Evolutionary conservation across 2,329 filamentous ascomycete species (phyloP), one percentile per base, ranked within the genome.

Genomic region (Fusarium nygamai): DNA sequence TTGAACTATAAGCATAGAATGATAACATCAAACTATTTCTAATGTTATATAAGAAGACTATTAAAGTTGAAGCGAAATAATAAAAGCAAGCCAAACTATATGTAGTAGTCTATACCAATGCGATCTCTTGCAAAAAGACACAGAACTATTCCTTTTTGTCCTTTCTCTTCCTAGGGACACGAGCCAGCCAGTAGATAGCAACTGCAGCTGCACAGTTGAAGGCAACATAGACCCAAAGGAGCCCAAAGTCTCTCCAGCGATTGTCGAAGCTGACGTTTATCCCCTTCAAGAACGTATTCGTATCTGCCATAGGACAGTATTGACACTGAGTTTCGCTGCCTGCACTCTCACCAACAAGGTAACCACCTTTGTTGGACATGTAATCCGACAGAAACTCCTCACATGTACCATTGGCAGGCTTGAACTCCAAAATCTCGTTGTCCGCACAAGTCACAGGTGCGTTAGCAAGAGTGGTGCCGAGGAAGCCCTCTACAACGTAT

Each of bases 401-500:
- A 2, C 66, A 69, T 0, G 66, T 64, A 5, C 66, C 66, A 4
- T 69, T 69, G 0, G 48, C 24, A 3, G 66, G 66, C 8, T 34
- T 64, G 20, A 69, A 69, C 31, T 56, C 22, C 43, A 69, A 2
- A 1, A 69, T 50, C n/a, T 69, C 66, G 3, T 63, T 69, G 4
- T 36, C 36, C 4, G 66, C 57, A 2, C 66, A 69, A 12, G 64
- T 56, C 0, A 69, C 66, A 0, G 78, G 53, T 0, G 88, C 88
- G 67, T 91, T 89, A 6, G 91, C 91, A 13, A 96, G 82, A 1
- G 88, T 90, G 2, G 88, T 88, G 0, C 89, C 87, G 3, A 94
- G 81, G 81, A 95, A 88, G 3, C 90, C 91, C 43, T 88, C 87
- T 39, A 94, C 88, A 3, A 94, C 84, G 79, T 96, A 96, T 0